phyloP scores from a whole-genome alignment of 805 yeast genomes.

The Yarrowia osloensis region DNA sequence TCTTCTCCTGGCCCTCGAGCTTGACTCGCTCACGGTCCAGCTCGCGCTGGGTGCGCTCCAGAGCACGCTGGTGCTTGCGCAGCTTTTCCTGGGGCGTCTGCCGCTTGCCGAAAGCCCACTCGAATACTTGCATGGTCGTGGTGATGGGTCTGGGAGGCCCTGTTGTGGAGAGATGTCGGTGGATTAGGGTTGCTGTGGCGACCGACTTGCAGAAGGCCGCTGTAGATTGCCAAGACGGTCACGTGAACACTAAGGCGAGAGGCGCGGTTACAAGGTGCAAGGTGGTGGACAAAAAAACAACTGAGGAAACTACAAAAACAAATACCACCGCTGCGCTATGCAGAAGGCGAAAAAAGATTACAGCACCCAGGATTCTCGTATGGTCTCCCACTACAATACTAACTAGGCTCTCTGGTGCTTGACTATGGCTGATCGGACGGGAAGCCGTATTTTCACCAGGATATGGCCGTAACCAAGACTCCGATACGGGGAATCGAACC shows the following conservation, averaged over 20 bases:
- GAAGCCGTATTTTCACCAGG: slow-evolving; percentile 31
- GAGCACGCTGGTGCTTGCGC: slow-evolving; percentile 91
- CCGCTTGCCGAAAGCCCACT: slow-evolving; percentile 95
- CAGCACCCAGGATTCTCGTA: slow-evolving; percentile 31
- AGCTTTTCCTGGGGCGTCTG: slow-evolving; percentile 93
- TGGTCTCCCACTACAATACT: slow-evolving; percentile 31
- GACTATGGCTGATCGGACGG: slow-evolving; percentile 31
- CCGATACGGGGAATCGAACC: slow-evolving; percentile 31
- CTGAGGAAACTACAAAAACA: no score
- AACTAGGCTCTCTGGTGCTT: slow-evolving; percentile 31
- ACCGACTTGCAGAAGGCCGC: background rate
- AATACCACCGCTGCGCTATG: no score
- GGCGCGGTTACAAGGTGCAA: no score
- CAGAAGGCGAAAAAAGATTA: slow-evolving; percentile 25
- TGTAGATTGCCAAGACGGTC: background rate
- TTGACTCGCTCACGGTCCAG: slow-evolving; percentile 83
- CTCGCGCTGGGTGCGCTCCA: slow-evolving; percentile 93
- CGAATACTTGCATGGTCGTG: slow-evolving; percentile 46
- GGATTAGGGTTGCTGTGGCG: slow-evolving; percentile 28
- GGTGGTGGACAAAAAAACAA: background rate
- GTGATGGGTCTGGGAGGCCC: slow-evolving; percentile 1
- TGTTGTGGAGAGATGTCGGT: background rate
- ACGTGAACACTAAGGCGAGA: background rate
- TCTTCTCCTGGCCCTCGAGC: slow-evolving; percentile 89
- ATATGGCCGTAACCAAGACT: slow-evolving; percentile 29